Evolutionary conservation across 345 rosid genomes (phyloP), one percentile per base, ranked within the genome.

Genomic region (Hibiscus mutabilis): DNA sequence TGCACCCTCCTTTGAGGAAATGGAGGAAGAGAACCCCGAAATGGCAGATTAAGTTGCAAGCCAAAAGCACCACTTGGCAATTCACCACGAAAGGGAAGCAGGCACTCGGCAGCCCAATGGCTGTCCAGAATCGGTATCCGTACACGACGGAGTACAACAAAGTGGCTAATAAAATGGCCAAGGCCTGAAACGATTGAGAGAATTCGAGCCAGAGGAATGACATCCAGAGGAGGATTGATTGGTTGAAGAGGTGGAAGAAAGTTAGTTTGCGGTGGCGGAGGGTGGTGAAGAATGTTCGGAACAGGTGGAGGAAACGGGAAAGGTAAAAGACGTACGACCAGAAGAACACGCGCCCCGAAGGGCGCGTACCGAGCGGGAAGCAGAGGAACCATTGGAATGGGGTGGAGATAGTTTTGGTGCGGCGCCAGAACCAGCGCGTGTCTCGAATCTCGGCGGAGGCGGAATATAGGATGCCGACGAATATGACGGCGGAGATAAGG

Each of bases 111-210:
- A 95, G 72, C 35, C 97, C 99, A 0, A 87, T 79, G 51, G 88
- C 96, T 24, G 90, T 92, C 99, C 92, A 95, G 78, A 95, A 95
- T n/a, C 96, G 83, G 81, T 91, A 95, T 6, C 97, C 99, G 73
- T 91, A 95, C 0, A 88, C 89, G 2, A 90, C 86, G 33, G 86
- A 74, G 85, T 89, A 86, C n/a, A 85, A 76, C 44, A 89, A 53
- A 29, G 97, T 90, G 58, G 89, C 81, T 35, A 87, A 49, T 0
- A 91, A 70, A 75, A 94, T 94, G 33, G 93, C 97, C 9, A 89
- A 68, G 2, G 91, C 96, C 81, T 94, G 98, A 37, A 86, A 91
- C 0, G 97, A 91, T 67, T 94, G 98, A 0, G 97, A 91, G 75
- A 81, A 94, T 70, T 94, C 98, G 0, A 94, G 93, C 98, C 98